Percentiles rank a stretch among this genome's conserved stretches.
Evolutionary conservation across 73 alveolate genomes (phyloP).

Genomic region (Paramecium octaurelia): DNA sequence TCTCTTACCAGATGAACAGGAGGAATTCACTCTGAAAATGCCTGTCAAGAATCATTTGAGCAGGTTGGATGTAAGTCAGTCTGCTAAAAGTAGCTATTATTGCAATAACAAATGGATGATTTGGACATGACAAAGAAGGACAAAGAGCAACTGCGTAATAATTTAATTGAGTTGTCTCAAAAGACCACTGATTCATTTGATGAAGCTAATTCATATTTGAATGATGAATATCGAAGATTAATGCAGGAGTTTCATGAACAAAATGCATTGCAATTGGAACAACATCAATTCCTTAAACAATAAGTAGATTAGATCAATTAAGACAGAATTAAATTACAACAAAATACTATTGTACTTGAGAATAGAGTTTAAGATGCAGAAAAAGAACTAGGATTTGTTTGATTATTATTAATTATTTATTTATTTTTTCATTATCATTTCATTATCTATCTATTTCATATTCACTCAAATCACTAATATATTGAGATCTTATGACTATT

Average conservation of each 20-base stretch:
- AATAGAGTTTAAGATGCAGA: constrained; percentile 38
- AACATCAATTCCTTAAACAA: constrained; percentile 8
- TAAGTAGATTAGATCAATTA: constrained; percentile 30
- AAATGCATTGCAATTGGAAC: constrained; percentile 2
- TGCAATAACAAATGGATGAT: not conserved
- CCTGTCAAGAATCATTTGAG: constrained; percentile 15
- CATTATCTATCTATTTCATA: not conserved
- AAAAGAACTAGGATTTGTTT: constrained; percentile 41
- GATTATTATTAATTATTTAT: not conserved
- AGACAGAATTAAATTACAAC: constrained; percentile 20
- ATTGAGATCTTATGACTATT: too few species aligned
- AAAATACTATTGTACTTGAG: constrained; percentile 22
- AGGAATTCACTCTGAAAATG: not conserved
- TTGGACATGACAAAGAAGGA: not conserved
- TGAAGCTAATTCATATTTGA: not conserved
- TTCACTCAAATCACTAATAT: too few species aligned
- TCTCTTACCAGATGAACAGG: not conserved
- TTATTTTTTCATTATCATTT: not conserved
- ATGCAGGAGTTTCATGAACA: constrained; percentile 44
- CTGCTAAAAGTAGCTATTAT: not conserved
- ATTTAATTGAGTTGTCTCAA: constrained; percentile 1
- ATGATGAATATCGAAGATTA: constrained; percentile 8
- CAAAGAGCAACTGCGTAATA: not conserved
- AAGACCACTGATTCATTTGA: constrained; percentile 18
- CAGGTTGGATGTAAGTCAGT: constrained; percentile 19